Conservation (phyloP, 2,329 filamentous ascomycete genomes). For the Kalaharituber pfeilii region DNA sequence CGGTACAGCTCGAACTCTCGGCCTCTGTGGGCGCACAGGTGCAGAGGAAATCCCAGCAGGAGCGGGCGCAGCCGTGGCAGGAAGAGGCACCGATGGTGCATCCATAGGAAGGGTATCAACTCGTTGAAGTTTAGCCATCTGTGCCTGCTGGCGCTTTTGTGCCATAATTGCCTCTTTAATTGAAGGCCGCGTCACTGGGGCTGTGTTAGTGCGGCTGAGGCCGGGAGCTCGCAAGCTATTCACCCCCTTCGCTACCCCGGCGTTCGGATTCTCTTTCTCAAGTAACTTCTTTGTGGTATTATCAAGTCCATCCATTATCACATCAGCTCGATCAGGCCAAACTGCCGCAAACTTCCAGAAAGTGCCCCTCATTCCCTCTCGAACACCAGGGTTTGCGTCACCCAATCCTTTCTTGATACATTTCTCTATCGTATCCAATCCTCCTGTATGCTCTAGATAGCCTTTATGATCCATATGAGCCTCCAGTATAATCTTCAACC, state of each 20-base stretch:
- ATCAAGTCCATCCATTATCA: slow-evolving; percentile 64
- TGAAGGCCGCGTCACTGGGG: slow-evolving; percentile 41
- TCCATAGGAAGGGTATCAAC: slow-evolving; percentile 7
- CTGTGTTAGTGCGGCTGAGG: slow-evolving; percentile 30
- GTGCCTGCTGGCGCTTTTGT: slow-evolving; percentile 41
- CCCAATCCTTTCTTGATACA: slow-evolving; percentile 74
- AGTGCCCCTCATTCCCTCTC: slow-evolving; percentile 66
- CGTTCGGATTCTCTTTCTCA: slow-evolving; percentile 68
- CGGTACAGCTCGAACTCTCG: slow-evolving; percentile 7
- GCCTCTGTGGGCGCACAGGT: slow-evolving; percentile 35
- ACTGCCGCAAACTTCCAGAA: slow-evolving; percentile 69
- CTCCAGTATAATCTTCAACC: slow-evolving; percentile 67
- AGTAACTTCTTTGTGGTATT: slow-evolving; percentile 60
- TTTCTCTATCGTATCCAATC: slow-evolving; percentile 69
- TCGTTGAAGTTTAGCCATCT: slow-evolving; percentile 14
- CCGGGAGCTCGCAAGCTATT: slow-evolving; percentile 27
- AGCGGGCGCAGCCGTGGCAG: slow-evolving; percentile 18
- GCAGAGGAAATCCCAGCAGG: slow-evolving; percentile 38
- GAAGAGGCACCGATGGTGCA: slow-evolving; percentile 25
- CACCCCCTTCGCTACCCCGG: slow-evolving; percentile 34
- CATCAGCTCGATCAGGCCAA: slow-evolving; percentile 62
- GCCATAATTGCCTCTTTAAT: slow-evolving; percentile 71
- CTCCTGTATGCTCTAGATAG: slow-evolving; percentile 68
- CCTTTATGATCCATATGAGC: slow-evolving; percentile 63
- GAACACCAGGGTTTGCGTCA: slow-evolving; percentile 77